Base-by-base conservation (phyloP, 75 land plant species). In the Pinus tabuliformis region DNA sequence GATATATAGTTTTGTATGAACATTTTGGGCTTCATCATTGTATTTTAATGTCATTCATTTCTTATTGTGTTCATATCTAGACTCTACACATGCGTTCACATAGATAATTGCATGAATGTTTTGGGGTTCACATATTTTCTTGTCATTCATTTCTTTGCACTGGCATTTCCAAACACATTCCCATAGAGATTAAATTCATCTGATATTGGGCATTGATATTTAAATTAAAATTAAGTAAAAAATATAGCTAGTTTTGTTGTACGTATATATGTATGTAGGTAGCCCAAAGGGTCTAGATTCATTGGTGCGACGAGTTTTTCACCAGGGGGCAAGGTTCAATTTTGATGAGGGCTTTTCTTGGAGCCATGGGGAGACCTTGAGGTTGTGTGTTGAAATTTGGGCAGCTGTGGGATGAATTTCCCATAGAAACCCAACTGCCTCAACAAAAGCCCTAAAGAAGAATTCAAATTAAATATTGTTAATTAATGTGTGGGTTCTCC, bases 31-130 rank as follows among this genome's bases (percentile, higher is more conserved):
- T 49, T 49, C 54, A 49, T 49, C 54, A 49, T 49, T 11, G 9
- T 97, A 97, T 96, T 73, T 21, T 63, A 70, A 26, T 65, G 64
- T 21, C 45, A 64, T 64, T 24, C 8, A 64, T 30, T 30, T 33
- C 39, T 15, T 64, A 26, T 64, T 15, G 39, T 15, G 14, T 37
- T 30, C 20, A 64, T 6, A 1, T 37, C 15, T 33, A 15, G 30
- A 30, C 6, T 30, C 39, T 16, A 16, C 15, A 33, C 17, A 64
- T 5, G 2, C 15, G 15, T 16, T 33, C 17, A 64, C 6, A 64
- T 64, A 64, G 49, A 33, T 42, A 18, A 12, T 68, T 24, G 3
- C 3, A 68, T 68, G 12, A 68, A 9, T 7, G 14, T 68, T 42
- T 64, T 64, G n/a, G 68, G 18, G n/a, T 33, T 63, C 36, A 64